These are phyloP conservation scores for Fraxinus dipetala DNA, from an alignment of 305 asterid genomes.

Conservation along the genomic window DNA sequence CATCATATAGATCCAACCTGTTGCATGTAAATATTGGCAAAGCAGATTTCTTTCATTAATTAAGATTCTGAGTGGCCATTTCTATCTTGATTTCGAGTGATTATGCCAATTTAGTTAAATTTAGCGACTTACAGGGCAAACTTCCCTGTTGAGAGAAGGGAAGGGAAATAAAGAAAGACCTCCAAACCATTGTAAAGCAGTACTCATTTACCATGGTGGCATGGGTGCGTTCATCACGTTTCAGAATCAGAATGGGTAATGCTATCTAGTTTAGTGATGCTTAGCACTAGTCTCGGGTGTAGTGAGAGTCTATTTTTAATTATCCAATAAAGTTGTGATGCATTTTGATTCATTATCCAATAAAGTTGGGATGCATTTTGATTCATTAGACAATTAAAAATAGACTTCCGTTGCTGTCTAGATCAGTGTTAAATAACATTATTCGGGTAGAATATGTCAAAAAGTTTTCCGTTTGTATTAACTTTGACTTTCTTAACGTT, in stretches of 20 bases:
- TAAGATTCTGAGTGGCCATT: not conserved
- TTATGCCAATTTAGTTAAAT: not conserved
- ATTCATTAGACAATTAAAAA: not conserved
- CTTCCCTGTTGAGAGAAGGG: not conserved
- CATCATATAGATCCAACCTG: not conserved
- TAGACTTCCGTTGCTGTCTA: not conserved
- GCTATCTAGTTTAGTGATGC: not conserved
- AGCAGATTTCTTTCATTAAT: not conserved
- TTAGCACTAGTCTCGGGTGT: not conserved
- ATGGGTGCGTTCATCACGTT: not conserved
- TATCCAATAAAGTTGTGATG: not conserved
- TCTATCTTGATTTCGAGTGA: not conserved
- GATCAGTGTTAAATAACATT: not conserved
- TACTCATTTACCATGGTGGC: not conserved
- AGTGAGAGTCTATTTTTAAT: not conserved
- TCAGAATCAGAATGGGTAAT: not conserved
- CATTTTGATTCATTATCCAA: not conserved
- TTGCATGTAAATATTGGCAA: not conserved
- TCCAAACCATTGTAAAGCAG: not conserved
- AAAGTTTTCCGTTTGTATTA: not conserved
- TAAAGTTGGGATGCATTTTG: not conserved
- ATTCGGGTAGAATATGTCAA: not conserved
- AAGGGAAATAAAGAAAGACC: not conserved
- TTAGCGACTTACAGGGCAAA: not conserved
- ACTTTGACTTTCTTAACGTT: not conserved